These are phyloP conservation scores for Saccharomycopsis oosterbeekiorum DNA, from an alignment of 805 yeast species.

Conservation along the genomic window DNA sequence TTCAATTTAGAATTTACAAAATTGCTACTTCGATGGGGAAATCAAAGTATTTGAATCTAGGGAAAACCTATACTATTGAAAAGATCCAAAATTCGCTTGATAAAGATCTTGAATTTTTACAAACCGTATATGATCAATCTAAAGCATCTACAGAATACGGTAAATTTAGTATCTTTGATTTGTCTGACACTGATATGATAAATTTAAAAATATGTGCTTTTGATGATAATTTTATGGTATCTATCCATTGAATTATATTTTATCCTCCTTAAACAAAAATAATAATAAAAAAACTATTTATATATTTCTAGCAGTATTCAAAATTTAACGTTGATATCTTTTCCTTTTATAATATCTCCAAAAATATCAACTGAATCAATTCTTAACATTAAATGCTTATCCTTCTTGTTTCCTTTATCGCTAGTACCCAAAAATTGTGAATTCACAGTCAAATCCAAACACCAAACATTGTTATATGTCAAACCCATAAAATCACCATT, in stretches of 20 bases:
- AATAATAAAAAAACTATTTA: not conserved
- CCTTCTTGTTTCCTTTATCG: not conserved
- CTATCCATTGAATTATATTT: not conserved
- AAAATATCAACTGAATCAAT: slow-evolving; percentile 23
- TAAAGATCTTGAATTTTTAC: too few species aligned
- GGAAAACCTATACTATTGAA: not conserved
- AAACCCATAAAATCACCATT: slow-evolving; percentile 25
- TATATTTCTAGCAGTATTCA: not conserved
- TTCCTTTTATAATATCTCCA: slow-evolving; percentile 19
- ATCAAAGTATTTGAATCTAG: not conserved
- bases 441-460: slow-evolving; percentile 3
- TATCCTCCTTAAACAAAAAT: not conserved
- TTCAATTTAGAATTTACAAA: not conserved
- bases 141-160: not conserved
- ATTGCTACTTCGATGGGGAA: not conserved
- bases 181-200: not conserved
- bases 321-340: slow-evolving; percentile 5
- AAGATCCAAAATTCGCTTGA: not conserved
- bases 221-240: not conserved
- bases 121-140: not conserved
- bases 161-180: not conserved
- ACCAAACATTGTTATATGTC: slow-evolving; percentile 17
- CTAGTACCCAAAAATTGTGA: not conserved
- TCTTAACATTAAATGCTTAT: slow-evolving; percentile 16
- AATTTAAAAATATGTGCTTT: not conserved